Conservation (phyloP, 805 yeast genomes). For the Candida endomychidarum region DNA sequence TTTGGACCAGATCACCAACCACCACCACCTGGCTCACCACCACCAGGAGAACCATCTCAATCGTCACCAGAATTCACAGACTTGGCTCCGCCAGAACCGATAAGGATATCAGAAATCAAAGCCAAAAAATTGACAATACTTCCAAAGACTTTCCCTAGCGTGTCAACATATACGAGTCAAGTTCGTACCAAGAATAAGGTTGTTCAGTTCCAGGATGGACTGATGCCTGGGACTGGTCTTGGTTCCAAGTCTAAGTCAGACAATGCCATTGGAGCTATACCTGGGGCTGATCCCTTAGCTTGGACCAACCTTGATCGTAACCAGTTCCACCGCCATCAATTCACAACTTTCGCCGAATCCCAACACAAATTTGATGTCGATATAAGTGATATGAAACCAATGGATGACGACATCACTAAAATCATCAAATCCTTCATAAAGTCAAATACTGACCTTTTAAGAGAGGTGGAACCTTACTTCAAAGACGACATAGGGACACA, state of each 20-base stretch:
- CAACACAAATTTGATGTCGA: conserved; percentile 2
- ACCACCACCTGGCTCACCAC: not conserved
- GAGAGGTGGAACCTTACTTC: conserved; percentile 27
- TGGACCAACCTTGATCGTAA: not conserved
- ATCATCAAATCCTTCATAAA: conserved; percentile 1
- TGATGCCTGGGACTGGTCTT: too few relatives aligned
- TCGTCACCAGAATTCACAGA: too few relatives aligned
- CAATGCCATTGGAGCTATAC: too few relatives aligned
- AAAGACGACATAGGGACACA: conserved; percentile 22
- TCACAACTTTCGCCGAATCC: not conserved
- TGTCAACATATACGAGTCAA: not conserved
- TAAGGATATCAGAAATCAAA: not conserved
- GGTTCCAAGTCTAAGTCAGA: too few relatives aligned
- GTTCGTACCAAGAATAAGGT: not conserved
- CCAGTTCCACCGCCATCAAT: conserved; percentile 1
- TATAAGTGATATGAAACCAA: conserved; percentile 1
- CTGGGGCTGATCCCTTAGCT: conserved; percentile 1
- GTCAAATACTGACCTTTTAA: not conserved
- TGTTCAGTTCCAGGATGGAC: not conserved
- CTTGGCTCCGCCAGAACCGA: not conserved
- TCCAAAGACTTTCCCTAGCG: conserved; percentile 1
- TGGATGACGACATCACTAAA: conserved; percentile 4
- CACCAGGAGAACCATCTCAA: too few relatives aligned
- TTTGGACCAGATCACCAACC: not conserved
- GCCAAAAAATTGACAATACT: not conserved